Base-by-base conservation (phyloP, 202 grass and related monocot genomes). In the Schoenoplectus triqueter region DNA sequence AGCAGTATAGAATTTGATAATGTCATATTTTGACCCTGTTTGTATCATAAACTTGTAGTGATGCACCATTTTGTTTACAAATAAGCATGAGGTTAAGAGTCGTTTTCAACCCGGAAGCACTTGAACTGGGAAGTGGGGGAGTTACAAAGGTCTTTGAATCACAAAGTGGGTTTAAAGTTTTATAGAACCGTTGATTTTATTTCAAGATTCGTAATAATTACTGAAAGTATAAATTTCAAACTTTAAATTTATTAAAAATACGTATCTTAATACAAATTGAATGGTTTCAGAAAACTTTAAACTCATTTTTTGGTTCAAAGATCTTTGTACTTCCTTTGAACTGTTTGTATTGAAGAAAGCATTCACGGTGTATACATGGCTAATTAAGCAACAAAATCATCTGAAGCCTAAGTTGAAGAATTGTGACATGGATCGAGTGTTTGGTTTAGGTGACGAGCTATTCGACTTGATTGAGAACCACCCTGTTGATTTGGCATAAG, bases 331-430 rank as follows among this genome's bases (percentile, higher is more conserved):
- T 31, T 31, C 31, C 31, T 31, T 31, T 31, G 31, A 31, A 75
- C 66, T 97, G 66, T 97, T 97, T 65, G 92, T 92, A 15, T 86
- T 97, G 88, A 95, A 93, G 14, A 95, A 97, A 56, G 89, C 85
- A 55, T 97, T 97, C 61, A 65, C 64, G 5, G 91, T 95, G 1
- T 91, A 95, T 10, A 80, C 89, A 0, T 97, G 95, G 92, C 76
- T 95, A 42, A 31, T 31, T 31, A 95, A 93, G 80, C 84, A 93
- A 72, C 91, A 95, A 73, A 86, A 84, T 17, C 84, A 92, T 83
- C 90, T 89, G 5, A 97, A 97, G 31, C 92, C 95, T 0, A 86
- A 85, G 78, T 73, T 97, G 71, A 97, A 97, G 86, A 93, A 89
- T 2, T 78, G 84, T 17, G 92, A 97, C 85, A 95, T 97, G 95